These are phyloP conservation scores for Phialophora macrospora DNA, from an alignment of 2,329 filamentous ascomycete species.

Conservation along the genomic window DNA sequence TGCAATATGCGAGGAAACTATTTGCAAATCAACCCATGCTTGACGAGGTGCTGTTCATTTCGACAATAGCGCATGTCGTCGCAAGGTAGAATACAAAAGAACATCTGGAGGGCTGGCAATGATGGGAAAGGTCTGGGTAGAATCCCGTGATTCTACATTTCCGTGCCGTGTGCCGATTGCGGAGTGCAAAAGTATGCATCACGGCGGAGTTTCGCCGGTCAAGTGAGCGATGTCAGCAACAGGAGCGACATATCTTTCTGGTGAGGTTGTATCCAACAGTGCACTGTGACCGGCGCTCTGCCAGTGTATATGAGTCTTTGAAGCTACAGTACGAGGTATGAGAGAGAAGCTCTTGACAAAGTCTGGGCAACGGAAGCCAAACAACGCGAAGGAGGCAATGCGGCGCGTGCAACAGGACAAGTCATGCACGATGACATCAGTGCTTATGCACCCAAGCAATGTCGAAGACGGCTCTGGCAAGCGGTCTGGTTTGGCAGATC, in stretches of 20 bases:
- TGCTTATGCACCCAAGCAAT: not conserved
- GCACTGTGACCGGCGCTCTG: not conserved
- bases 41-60: not conserved
- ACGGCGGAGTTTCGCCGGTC: slow-evolving; percentile 8
- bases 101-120: too few species aligned
- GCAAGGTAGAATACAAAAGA: not conserved
- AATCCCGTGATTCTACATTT: not conserved
- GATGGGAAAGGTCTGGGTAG: not conserved
- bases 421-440: not conserved
- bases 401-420: not conserved
- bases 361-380: not conserved
- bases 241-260: not conserved
- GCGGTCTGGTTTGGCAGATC: not conserved
- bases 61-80: not conserved
- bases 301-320: not conserved
- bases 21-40: slow-evolving; percentile 1
- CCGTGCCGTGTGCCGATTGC: slow-evolving; percentile 19
- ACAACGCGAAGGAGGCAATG: not conserved
- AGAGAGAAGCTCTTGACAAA: not conserved
- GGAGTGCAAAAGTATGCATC: slow-evolving; percentile 9
- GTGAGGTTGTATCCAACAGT: not conserved
- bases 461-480: not conserved
- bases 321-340: too few species aligned
- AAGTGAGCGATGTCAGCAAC: slow-evolving; percentile 7
- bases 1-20: not conserved